Conservation (phyloP, 2,329 filamentous ascomycete genomes). For the Onygena corvina region DNA sequence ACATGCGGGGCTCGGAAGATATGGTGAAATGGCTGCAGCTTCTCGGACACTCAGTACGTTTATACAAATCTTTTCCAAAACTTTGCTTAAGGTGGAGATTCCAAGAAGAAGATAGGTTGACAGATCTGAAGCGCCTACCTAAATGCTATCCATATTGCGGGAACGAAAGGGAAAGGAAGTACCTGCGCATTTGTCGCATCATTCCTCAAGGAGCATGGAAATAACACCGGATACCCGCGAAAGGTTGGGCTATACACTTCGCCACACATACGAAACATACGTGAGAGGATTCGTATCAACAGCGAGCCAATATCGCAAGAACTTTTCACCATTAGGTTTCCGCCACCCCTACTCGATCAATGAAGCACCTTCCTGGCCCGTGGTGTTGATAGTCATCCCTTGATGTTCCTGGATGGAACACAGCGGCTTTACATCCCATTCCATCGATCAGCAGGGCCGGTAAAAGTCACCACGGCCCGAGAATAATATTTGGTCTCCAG, state of each 20-base stretch:
- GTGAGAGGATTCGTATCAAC: conserved; percentile 23
- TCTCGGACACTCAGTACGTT: conserved; percentile 6
- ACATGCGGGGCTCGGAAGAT: conserved; percentile 1
- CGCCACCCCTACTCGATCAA: no score
- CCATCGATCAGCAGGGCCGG: no score
- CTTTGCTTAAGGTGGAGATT: not conserved
- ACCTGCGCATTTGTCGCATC: conserved; percentile 55
- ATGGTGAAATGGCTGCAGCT: conserved; percentile 7
- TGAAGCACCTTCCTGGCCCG: no score
- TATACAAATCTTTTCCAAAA: not conserved
- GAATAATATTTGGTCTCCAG: not conserved
- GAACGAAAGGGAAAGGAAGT: conserved; percentile 59
- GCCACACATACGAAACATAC: conserved; percentile 38
- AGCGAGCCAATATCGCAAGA: conserved; percentile 13
- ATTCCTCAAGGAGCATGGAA: conserved; percentile 44
- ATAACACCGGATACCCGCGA: conserved; percentile 14
- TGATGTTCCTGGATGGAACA: no score
- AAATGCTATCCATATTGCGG: conserved; percentile 54
- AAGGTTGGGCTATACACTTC: conserved; percentile 55
- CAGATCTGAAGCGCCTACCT: conserved; percentile 46
- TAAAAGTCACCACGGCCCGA: no score
- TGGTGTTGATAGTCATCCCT: no score
- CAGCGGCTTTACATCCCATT: no score
- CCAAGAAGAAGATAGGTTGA: conserved; percentile 24
- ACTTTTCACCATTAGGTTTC: conserved; percentile 17